Percentiles rank a stretch among this genome's conserved stretches.
phyloP scores from a whole-genome alignment of 345 rosid species.

The Eucalyptus cladocalyx region DNA sequence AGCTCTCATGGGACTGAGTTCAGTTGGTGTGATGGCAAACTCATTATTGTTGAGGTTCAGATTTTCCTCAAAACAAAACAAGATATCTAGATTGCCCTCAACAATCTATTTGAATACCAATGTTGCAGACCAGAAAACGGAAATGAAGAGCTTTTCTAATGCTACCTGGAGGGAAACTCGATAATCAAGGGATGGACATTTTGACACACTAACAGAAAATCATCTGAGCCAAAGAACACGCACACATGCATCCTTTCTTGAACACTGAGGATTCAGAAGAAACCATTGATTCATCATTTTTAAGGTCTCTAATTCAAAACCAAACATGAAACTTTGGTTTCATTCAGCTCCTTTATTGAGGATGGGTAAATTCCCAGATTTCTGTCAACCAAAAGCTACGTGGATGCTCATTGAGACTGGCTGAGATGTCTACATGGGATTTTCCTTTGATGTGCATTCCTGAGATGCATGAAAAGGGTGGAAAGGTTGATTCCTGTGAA shows the following conservation, averaged over 20 bases:
- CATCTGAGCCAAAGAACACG: background rate
- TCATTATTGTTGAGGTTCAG: constrained; percentile 65
- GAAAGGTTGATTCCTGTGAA: background rate
- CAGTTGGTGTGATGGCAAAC: constrained; percentile 88
- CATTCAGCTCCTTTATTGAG: too few species aligned
- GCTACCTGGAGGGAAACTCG: background rate
- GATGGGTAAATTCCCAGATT: too few species aligned
- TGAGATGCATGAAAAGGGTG: background rate
- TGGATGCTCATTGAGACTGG: background rate
- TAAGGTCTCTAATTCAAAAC: too few species aligned
- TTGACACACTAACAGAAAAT: background rate
- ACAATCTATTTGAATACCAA: background rate
- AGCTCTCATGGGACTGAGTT: constrained; percentile 95
- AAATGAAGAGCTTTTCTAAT: background rate
- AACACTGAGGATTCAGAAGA: background rate
- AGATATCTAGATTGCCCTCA: background rate
- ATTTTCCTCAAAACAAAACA: constrained; percentile 34
- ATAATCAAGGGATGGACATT: background rate
- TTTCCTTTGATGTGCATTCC: background rate
- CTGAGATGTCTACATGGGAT: background rate
- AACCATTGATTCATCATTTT: too few species aligned
- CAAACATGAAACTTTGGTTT: too few species aligned
- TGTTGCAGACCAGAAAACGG: background rate
- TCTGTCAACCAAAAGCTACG: background rate
- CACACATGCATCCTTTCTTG: background rate